A percentile compares a stretch with the other conserved stretches of the same genome.
phyloP scores from a whole-genome alignment of 257 asterid species.

The Penstemon newberryi region DNA sequence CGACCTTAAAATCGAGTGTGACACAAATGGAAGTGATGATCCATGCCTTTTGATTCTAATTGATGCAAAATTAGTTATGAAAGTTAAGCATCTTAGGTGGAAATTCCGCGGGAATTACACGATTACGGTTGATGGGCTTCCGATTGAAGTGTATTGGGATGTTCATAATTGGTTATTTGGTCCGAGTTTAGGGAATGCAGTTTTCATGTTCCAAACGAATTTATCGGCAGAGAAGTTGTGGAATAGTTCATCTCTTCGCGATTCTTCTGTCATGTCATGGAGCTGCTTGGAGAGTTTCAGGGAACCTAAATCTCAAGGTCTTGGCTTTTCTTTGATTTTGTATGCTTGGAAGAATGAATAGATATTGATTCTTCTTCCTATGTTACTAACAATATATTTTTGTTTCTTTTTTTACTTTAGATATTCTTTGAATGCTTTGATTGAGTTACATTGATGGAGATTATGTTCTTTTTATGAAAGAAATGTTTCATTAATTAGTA shows the following conservation, averaged over 20 bases:
- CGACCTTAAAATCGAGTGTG: constrained; percentile 77
- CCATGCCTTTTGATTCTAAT: constrained; percentile 61
- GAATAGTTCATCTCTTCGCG: constrained; percentile 40
- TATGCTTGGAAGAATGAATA: constrained; percentile 87
- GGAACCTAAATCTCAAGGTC: constrained; percentile 54
- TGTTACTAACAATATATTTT: too few relatives aligned
- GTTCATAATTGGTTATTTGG: constrained; percentile 87
- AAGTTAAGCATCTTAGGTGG: constrained; percentile 75
- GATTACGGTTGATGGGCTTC: constrained; percentile 73
- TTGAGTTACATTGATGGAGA: not conserved
- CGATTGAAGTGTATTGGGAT: constrained; percentile 86
- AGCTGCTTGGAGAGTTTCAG: constrained; percentile 45
- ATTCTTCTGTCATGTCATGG: constrained; percentile 53
- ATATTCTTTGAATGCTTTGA: not conserved
- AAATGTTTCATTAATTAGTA: not conserved
- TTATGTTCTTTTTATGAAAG: not conserved
- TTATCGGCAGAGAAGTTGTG: constrained; percentile 68
- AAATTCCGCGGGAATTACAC: constrained; percentile 80
- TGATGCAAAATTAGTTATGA: constrained; percentile 69
- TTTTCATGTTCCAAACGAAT: constrained; percentile 74
- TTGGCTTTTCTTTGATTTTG: constrained; percentile 68
- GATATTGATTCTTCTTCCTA: constrained; percentile 15
- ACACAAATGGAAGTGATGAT: constrained; percentile 45
- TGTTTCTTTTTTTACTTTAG: not conserved
- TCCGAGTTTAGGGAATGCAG: constrained; percentile 59